Base-by-base conservation (phyloP, 2,329 filamentous ascomycete species). In the Pseudopyrenochaeta lycopersici region DNA sequence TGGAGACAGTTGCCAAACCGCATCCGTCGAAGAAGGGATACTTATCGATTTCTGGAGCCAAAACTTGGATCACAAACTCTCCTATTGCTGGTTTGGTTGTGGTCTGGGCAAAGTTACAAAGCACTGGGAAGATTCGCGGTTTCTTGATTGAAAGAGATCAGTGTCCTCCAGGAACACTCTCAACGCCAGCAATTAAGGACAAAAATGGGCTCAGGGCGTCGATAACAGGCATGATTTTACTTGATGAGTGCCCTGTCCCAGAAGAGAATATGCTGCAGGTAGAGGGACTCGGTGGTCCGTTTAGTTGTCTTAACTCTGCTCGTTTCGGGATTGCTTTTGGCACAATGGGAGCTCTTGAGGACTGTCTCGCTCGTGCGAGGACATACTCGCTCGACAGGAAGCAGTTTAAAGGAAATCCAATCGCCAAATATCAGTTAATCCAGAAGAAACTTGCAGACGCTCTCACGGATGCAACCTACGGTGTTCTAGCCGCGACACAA, bases 401-500 rank as follows among this genome's bases (percentile, higher is more conserved):
- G 79, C 95, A 99, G 77, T 99, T 99, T 85, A 96, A 96, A 81
- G 88, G 88, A 44, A 98, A 98, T 76, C 93, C 94, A 0, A 83
- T 99, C 47, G 95, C 94, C 35, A 96, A 91, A 76, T 99, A 99
- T 74, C 95, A 99, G 80, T 87, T 99, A 12, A 85, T 99, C 46
- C 95, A 99, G 82, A 97, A 97, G 86, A 99, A 99, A 82, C 82
- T 99, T 57, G 90, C 94, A 0, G 95, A 99, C 76, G 95, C 95
- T 1, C 83, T 86, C 3, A 97, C 94, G 1, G 95, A 99, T 75
- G 92, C 90, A 2, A 90, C 93, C 1, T 98, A 90, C 72, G 95
- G 95, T 39, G 90, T 91, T n/a, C 80, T 97, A 49, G 95, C 95
- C 6, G 89, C 91, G 7, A 87, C 91, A 52, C 95, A 99, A 77